phyloP scores from a whole-genome alignment of 1,284 basidiomycete genomes.

The Microbotryum scabiosae region DNA sequence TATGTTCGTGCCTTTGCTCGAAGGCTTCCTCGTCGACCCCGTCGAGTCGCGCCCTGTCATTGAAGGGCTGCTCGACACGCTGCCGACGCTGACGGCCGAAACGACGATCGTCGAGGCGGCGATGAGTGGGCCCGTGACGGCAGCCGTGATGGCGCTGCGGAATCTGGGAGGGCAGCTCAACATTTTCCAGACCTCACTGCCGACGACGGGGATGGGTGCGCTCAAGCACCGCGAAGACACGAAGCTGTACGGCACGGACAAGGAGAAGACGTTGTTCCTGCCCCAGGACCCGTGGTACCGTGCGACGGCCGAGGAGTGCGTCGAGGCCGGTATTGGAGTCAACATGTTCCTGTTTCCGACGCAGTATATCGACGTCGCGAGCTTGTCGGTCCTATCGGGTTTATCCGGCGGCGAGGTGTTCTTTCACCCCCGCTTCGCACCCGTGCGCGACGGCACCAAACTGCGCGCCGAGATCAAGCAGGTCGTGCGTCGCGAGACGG shows the following conservation, averaged over 20 bases:
- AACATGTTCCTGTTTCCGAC: constrained; percentile 80
- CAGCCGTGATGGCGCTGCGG: constrained; percentile 61
- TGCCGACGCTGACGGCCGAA: constrained; percentile 60
- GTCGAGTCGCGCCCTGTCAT: constrained; percentile 46
- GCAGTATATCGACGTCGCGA: constrained; percentile 78
- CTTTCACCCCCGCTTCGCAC: constrained; percentile 83
- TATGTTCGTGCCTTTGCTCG: constrained; percentile 69
- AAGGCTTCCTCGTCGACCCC: constrained; percentile 73
- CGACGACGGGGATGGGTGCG: constrained; percentile 68
- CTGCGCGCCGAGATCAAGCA: constrained; percentile 66
- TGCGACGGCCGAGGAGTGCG: constrained; percentile 75
- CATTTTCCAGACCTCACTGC: constrained; percentile 69
- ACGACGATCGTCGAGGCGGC: constrained; percentile 53
- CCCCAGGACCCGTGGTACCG: constrained; percentile 72
- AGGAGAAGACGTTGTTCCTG: constrained; percentile 70
- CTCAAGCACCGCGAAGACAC: constrained; percentile 55
- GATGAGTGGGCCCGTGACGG: constrained; percentile 70
- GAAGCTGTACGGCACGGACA: constrained; percentile 75
- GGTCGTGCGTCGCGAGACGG: constrained; percentile 62
- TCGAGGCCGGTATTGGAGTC: constrained; percentile 81
- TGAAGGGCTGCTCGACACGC: constrained; percentile 46
- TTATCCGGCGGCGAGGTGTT: constrained; percentile 87
- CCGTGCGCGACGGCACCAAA: constrained; percentile 57
- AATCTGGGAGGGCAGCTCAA: constrained; percentile 78
- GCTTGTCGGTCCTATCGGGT: constrained; percentile 63